Evolutionary conservation across 192 early-diverging fungal genomes (phyloP).

Genomic region (Backusella circina): DNA sequence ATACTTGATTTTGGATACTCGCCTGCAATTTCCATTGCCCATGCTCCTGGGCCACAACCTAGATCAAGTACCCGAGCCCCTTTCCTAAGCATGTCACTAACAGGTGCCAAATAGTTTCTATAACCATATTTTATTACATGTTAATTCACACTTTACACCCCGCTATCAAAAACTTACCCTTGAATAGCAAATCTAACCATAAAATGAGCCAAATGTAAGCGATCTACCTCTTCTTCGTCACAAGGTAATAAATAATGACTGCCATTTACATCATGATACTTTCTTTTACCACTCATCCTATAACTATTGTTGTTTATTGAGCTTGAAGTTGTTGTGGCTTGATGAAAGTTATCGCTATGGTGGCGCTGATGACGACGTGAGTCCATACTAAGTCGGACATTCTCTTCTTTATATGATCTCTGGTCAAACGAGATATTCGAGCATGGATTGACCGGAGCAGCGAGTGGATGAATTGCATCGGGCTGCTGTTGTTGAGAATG

Average conservation of each 20-base stretch:
- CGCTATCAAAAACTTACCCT: conserved; percentile 25
- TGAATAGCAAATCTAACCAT: conserved; percentile 46
- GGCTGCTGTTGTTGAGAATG: neutral
- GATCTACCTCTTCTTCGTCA: conserved; percentile 50
- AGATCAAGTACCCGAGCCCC: conserved; percentile 35
- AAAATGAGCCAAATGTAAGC: conserved; percentile 49
- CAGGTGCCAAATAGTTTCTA: conserved; percentile 42
- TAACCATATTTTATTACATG: neutral
- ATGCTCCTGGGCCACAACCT: conserved; percentile 38
- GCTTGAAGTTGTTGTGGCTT: neutral
- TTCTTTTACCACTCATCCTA: conserved; percentile 34
- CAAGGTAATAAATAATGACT: conserved; percentile 47
- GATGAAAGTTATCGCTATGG: neutral
- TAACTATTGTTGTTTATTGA: conserved; percentile 19
- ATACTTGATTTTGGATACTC: conserved; percentile 38
- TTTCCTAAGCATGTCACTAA: conserved; percentile 30
- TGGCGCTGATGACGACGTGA: neutral
- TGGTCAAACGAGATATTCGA: neutral
- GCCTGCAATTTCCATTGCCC: conserved; percentile 38
- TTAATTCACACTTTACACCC: neutral
- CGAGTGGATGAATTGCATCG: conserved; percentile 6
- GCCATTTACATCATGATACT: conserved; percentile 33
- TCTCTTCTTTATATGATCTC: neutral
- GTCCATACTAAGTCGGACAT: neutral
- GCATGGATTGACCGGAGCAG: neutral